Evolutionary conservation across 805 yeast species (phyloP).

Genomic region (Priceomyces fermenticarens): DNA sequence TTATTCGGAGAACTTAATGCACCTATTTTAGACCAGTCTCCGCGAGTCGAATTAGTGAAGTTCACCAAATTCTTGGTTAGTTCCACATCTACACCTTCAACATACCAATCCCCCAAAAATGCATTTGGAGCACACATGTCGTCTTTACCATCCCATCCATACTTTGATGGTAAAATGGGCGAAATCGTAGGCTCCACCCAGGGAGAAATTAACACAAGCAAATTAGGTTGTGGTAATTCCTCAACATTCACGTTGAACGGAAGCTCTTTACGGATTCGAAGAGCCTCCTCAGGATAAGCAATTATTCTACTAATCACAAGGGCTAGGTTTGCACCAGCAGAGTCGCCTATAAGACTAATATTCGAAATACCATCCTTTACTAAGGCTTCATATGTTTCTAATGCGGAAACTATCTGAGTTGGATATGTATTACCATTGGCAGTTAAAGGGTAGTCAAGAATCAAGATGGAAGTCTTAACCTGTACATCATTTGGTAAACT

Average conservation of each 20-base stretch:
- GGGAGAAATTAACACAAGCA: slow-evolving; percentile 28
- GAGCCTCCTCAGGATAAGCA: slow-evolving; percentile 30
- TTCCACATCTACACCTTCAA: slow-evolving; percentile 17
- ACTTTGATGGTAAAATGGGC: slow-evolving; percentile 17
- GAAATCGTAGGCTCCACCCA: slow-evolving; percentile 32
- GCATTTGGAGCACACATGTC: slow-evolving; percentile 30
- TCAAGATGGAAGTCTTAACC: slow-evolving; percentile 14
- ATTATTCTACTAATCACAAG: slow-evolving; percentile 15
- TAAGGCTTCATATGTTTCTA: slow-evolving; percentile 10
- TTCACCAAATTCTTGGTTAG: slow-evolving; percentile 16
- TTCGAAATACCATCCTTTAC: slow-evolving; percentile 14
- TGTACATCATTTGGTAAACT: slow-evolving; percentile 15
- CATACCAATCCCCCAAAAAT: slow-evolving; percentile 29
- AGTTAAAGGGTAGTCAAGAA: slow-evolving; percentile 23
- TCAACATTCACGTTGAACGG: slow-evolving; percentile 14
- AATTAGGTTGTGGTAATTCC: slow-evolving; percentile 25
- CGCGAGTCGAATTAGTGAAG: slow-evolving; percentile 21
- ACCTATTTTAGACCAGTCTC: slow-evolving; percentile 24
- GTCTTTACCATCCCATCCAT: slow-evolving; percentile 23
- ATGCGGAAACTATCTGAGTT: slow-evolving; percentile 22
- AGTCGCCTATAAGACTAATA: slow-evolving; percentile 17
- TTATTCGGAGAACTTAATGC: slow-evolving; percentile 18
- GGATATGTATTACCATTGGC: slow-evolving; percentile 18
- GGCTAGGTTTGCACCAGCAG: slow-evolving; percentile 18
- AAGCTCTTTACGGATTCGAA: not conserved